Evolutionary conservation across 208 protist species (phyloP).

Genomic region (Leishmania mexicana): DNA sequence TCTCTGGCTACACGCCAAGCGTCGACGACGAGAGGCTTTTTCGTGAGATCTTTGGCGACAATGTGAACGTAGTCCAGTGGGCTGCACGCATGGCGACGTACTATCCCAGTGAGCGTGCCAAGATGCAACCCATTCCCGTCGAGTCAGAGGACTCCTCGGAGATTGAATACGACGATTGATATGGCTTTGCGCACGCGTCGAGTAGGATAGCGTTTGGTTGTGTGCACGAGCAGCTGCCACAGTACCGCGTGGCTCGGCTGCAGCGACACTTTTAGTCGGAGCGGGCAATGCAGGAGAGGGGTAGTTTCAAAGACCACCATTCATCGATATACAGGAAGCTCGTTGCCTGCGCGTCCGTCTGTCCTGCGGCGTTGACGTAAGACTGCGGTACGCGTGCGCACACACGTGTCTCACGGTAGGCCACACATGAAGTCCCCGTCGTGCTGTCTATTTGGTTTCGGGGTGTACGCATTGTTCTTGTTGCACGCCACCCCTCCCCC

Average conservation of each 20-base stretch:
- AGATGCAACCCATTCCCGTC: slow-evolving; percentile 28
- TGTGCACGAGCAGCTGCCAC: neutral
- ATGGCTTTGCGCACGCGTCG: neutral
- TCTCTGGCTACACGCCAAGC: slow-evolving; percentile 60
- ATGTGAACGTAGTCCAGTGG: slow-evolving; percentile 62
- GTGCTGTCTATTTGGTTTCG: neutral
- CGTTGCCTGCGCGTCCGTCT: neutral
- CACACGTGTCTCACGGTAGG: neutral
- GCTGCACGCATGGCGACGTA: slow-evolving; percentile 72
- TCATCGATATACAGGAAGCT: neutral
- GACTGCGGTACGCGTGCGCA: neutral
- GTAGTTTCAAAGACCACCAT: neutral
- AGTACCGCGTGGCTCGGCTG: neutral
- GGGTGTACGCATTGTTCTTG: neutral
- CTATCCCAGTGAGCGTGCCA: slow-evolving; percentile 52
- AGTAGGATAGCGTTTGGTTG: neutral
- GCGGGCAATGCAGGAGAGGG: neutral
- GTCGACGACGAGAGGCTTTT: slow-evolving; percentile 59
- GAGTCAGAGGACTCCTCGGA: slow-evolving; percentile 22
- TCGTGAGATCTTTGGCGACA: slow-evolving; percentile 54
- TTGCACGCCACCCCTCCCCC: too few relatives aligned
- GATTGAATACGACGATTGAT: slow-evolving; percentile 4
- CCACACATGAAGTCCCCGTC: neutral
- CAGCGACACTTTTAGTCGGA: neutral
- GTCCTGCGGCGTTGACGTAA: neutral